Conservation (phyloP, 163 green algal species). For the Smithsoniella earleae region DNA sequence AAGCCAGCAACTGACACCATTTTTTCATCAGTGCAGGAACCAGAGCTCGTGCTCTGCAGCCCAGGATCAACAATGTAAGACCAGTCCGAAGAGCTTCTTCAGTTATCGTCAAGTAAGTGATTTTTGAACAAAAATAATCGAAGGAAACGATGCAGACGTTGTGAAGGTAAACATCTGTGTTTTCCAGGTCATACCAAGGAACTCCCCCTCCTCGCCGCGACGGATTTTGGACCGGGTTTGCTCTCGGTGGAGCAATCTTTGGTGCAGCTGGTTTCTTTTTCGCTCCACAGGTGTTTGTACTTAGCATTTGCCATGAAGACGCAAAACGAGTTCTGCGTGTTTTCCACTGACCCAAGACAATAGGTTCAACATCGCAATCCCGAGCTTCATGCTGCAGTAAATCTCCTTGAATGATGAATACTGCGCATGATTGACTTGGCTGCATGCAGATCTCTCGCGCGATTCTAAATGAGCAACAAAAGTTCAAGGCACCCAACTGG, state of each 20-base stretch:
- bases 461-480: constrained; percentile 28
- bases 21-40: no score
- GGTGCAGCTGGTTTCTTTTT: constrained; percentile 29
- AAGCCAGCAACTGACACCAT: no score
- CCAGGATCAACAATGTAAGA: no score
- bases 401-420: neutral
- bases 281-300: constrained; percentile 18
- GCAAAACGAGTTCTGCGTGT: neutral
- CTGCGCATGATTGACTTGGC: neutral
- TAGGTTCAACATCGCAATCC: neutral
- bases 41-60: no score
- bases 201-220: constrained; percentile 5
- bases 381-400: no score
- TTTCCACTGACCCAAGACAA: neutral
- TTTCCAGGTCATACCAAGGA: constrained; percentile 30
- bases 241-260: constrained; percentile 16
- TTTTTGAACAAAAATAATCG: no score
- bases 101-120: no score
- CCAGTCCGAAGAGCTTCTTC: no score
- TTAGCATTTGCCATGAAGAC: no score
- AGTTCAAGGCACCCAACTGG: constrained; percentile 28
- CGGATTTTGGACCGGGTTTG: constrained; percentile 27
- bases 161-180: no score
- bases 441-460: constrained; percentile 15
- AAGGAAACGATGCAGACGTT: no score